phyloP scores from a whole-genome alignment of 73 alveolate genomes.

The Uronychia setigera region DNA sequence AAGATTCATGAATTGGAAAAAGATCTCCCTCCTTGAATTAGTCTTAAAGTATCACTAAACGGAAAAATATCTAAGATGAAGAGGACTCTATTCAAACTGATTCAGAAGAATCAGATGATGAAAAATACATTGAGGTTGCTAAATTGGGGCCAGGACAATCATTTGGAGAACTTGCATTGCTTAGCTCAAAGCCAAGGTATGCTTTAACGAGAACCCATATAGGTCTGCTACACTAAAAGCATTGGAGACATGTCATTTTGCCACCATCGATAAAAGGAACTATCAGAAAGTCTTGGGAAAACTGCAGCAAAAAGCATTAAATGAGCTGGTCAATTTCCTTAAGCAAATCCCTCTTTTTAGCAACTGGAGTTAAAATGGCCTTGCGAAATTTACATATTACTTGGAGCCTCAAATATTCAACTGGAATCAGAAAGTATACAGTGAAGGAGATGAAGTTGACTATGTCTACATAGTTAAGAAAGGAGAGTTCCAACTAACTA shows the following conservation, averaged over 20 bases:
- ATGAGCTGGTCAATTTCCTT: conserved; percentile 54
- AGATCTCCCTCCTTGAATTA: too few relatives aligned
- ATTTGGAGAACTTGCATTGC: not conserved
- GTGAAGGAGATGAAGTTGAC: conserved; percentile 61
- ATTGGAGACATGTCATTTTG: conserved; percentile 46
- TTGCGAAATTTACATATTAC: conserved; percentile 42
- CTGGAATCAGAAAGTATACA: conserved; percentile 36
- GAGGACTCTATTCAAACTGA: too few relatives aligned
- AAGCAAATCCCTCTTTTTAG: conserved; percentile 56
- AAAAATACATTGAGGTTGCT: too few relatives aligned
- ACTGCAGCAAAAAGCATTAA: conserved; percentile 39
- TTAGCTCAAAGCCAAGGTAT: not conserved
- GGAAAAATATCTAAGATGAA: too few relatives aligned
- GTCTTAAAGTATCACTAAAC: too few relatives aligned
- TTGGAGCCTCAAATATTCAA: conserved; percentile 28
- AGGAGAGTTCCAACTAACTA: conserved; percentile 69
- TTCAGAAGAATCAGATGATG: too few relatives aligned
- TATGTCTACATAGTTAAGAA: conserved; percentile 47
- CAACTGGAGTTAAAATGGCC: conserved; percentile 44
- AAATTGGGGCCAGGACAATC: too few relatives aligned
- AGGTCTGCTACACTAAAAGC: conserved; percentile 55
- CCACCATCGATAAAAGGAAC: conserved; percentile 44
- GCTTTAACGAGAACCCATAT: conserved; percentile 21
- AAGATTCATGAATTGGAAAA: too few relatives aligned
- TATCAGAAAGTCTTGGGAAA: conserved; percentile 43